phyloP scores from a whole-genome alignment of 2,329 filamentous ascomycete species.

The Aspergillus neotritici region DNA sequence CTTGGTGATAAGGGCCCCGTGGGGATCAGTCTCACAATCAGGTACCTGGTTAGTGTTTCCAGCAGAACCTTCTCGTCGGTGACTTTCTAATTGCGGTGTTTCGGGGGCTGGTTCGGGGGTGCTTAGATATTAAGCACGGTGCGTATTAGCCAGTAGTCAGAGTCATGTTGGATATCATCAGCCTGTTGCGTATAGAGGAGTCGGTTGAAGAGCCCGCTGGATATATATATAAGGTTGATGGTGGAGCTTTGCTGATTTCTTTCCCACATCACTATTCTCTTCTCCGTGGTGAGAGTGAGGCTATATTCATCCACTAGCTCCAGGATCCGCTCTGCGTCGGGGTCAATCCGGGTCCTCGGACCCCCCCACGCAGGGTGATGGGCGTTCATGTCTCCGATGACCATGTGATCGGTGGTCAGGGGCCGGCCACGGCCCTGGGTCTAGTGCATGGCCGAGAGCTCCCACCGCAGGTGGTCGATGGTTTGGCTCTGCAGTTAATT shows the following conservation, averaged over 20 bases:
- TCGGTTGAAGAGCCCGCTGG: conserved; percentile 1
- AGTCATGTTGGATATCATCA: conserved; percentile 18
- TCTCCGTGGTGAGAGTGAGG: conserved; percentile 8
- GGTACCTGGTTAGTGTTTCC: conserved; percentile 7
- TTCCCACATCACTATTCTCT: conserved; percentile 8
- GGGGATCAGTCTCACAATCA: neutral
- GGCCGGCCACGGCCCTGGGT: neutral
- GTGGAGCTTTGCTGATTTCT: conserved; percentile 8
- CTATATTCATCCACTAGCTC: neutral
- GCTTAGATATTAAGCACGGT: neutral
- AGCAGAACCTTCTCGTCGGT: conserved; percentile 12
- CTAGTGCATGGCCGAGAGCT: conserved; percentile 1
- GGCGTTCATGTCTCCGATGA: conserved; percentile 19
- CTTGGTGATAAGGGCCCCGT: neutral
- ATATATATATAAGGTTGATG: conserved; percentile 16
- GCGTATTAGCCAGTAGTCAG: conserved; percentile 13
- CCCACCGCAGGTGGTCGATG: conserved; percentile 17
- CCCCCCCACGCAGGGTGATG: conserved; percentile 19
- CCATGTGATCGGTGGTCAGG: conserved; percentile 6
- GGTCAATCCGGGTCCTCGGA: conserved; percentile 4
- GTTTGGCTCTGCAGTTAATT: conserved; percentile 15
- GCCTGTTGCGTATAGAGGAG: conserved; percentile 11
- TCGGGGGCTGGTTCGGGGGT: neutral
- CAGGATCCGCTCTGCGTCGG: neutral
- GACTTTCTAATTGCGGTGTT: conserved; percentile 4